Evolutionary conservation across 1,139 yeast species (phyloP), one percentile per base, ranked within the genome.

Genomic region (Zhuliangozyma parablackwelliae): DNA sequence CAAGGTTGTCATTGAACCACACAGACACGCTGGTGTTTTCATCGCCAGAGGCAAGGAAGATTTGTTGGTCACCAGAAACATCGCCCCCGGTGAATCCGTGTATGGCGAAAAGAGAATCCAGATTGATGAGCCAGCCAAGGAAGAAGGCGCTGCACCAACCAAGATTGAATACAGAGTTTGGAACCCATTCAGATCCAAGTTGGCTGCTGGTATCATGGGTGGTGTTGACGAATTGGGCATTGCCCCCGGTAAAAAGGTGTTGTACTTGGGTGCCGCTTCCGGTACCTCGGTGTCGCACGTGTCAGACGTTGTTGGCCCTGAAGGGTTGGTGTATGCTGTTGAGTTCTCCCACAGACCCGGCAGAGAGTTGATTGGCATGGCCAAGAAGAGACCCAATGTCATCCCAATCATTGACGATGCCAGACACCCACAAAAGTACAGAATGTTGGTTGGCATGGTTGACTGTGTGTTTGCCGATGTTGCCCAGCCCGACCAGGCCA

Each of bases 171-270:
- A 92, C 82, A 90, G 98, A 80, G 98, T 92, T 51, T 92, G 99
- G 99, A 92, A 92, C 72, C 98, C 98, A 49, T 92, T 92, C 84
- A 84, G 98, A 83, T 92, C 97, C 48, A 92, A 92, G 80, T 77
- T 92, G 74, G 98, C 98, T 63, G 98, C 98, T 46, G 98, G 98
- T 86, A 87, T 92, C 54, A 86, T 92, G 89, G 98, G 98, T 72
- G 98, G 98, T 82, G 73, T 92, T 55, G 98, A 92, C 65, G 97
- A 94, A 72, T 72, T 94, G 56, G 95, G 89, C 72, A 85, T 92
- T 68, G 95, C 88, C 40, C 98, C 98, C 58, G 98, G 98, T 61
- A 87, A 87, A 75, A 92, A 92, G 77, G 98, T 92, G 39, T 78
- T 92, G 51, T 92, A 92, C 69, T 74, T 92, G 62, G 98, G 98